phyloP scores from a whole-genome alignment of 805 yeast species.

The Grigorovia yakushimaensis region DNA sequence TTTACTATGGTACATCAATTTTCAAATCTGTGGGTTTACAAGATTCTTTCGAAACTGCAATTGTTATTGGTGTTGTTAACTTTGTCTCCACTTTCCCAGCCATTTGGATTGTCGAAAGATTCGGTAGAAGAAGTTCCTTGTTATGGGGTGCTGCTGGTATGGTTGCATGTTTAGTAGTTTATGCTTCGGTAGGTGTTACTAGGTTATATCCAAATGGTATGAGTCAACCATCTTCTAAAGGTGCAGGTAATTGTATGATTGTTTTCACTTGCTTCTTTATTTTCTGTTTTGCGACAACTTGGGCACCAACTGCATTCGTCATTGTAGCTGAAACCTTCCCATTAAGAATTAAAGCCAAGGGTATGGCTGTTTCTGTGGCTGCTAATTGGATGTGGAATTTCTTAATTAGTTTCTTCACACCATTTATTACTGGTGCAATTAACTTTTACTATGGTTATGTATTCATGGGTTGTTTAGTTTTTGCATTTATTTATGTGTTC shows the following conservation, averaged over 20 bases:
- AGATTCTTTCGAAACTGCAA: slow-evolving; percentile 52
- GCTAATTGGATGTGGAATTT: slow-evolving; percentile 62
- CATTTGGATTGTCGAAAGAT: slow-evolving; percentile 41
- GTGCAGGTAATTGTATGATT: no score
- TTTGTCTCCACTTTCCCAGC: slow-evolving; percentile 49
- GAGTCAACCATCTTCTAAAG: no score
- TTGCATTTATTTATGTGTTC: slow-evolving; percentile 50
- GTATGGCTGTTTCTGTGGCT: slow-evolving; percentile 49
- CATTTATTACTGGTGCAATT: slow-evolving; percentile 53
- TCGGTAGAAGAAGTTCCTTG: slow-evolving; percentile 43
- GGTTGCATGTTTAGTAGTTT: slow-evolving; percentile 37
- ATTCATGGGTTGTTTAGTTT: slow-evolving; percentile 46
- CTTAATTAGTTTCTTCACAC: slow-evolving; percentile 59
- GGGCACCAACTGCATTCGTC: no score
- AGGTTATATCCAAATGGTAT: no score
- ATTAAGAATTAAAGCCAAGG: slow-evolving; percentile 49
- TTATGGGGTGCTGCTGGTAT: slow-evolving; percentile 42
- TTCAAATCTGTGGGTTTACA: slow-evolving; percentile 52
- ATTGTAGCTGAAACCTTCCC: no score
- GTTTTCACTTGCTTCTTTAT: no score
- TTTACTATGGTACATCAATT: slow-evolving; percentile 57
- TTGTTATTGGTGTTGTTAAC: slow-evolving; percentile 50
- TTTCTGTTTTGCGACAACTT: no score
- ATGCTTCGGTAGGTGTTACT: slow-evolving; percentile 54
- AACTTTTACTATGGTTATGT: slow-evolving; percentile 63